Evolutionary conservation across 2,329 filamentous ascomycete species (phyloP), one percentile per base, ranked within the genome.

Genomic region (Fusarium austroafricanum): DNA sequence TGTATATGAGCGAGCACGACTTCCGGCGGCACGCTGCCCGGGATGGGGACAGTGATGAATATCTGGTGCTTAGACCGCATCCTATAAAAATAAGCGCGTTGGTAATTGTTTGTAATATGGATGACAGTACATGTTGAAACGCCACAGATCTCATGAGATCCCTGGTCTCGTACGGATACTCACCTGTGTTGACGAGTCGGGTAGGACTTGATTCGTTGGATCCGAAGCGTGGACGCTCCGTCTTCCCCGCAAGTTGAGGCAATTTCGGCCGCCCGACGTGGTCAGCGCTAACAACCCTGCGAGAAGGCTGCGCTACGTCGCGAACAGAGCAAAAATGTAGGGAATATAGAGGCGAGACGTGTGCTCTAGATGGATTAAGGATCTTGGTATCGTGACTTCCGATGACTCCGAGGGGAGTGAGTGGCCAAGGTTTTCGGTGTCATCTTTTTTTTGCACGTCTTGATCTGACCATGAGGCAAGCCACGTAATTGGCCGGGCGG

Each of bases 1-100:
- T 68, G 65, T 6, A 68, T 65, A 10, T 66, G 57, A 7, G 50
- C 55, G 26, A 68, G 65, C 12, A 68, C 65, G 10, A 65, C 42
- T 44, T 68, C 65, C 14, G 65, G 65, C 3, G 65, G 65, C 35
- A 68, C 54, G 11, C 20, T 56, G 33, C 56, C 54, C 10, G 65
- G 61, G 29, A 68, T 68, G 29, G 65, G 65, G 10, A 65, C 52
- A 15, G 55, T 56, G 51, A 68, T 61, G 55, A 31, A 52, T 28
- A 55, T 45, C 15, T 51, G 61, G 38, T 68, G 55, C 29, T 50
- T 54, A 15, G 61, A 69, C 40, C 65, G 60, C 65, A 68, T 68
- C 61, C 45, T 29, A 29, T 29, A 29, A 29, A 29, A 3, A 12
- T 4, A n/a, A n/a, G n/a, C n/a, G n/a, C n/a, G n/a, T n/a, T n/a